A percentile compares a stretch with the other conserved stretches of the same genome.
Evolutionary conservation across 768 basidiomycete genomes (phyloP).

Genomic region (Clitopilus passeckerianus): DNA sequence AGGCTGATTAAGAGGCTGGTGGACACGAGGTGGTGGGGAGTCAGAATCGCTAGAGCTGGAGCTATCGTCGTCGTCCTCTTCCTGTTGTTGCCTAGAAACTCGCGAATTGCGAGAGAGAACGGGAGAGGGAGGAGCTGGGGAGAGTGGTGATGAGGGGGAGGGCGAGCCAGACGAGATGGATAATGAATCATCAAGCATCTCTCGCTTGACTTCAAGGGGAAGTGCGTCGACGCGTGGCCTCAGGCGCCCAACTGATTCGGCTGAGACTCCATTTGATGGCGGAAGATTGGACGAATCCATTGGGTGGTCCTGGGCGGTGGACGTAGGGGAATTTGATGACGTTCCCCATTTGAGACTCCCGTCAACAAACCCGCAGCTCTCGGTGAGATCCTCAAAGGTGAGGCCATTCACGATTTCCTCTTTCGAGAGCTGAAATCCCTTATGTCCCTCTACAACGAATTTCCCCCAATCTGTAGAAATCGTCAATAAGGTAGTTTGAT

Average conservation of each 20-base stretch:
- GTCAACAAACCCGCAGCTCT: constrained; percentile 15
- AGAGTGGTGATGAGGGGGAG: neutral
- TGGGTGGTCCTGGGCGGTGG: neutral
- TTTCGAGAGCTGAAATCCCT: constrained; percentile 33
- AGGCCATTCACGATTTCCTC: constrained; percentile 29
- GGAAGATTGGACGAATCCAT: neutral
- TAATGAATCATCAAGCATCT: neutral
- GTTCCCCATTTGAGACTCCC: neutral
- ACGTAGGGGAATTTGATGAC: neutral
- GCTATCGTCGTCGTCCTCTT: no score
- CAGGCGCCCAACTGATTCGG: neutral
- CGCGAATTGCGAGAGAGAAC: no score
- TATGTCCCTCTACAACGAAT: constrained; percentile 33
- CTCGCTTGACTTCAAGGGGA: neutral
- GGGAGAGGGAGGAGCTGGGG: neutral
- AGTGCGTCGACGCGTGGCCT: neutral
- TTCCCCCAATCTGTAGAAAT: constrained; percentile 25
- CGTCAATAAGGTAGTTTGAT: neutral
- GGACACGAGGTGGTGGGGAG: no score
- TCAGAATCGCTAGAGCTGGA: no score
- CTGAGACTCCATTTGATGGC: neutral
- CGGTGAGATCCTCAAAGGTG: constrained; percentile 22
- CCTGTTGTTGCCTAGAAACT: no score
- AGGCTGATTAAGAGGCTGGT: no score
- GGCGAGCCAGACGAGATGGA: neutral